Evolutionary conservation across 2,329 filamentous ascomycete genomes (phyloP).

Genomic region (Sclerotinia sclerotiorum): DNA sequence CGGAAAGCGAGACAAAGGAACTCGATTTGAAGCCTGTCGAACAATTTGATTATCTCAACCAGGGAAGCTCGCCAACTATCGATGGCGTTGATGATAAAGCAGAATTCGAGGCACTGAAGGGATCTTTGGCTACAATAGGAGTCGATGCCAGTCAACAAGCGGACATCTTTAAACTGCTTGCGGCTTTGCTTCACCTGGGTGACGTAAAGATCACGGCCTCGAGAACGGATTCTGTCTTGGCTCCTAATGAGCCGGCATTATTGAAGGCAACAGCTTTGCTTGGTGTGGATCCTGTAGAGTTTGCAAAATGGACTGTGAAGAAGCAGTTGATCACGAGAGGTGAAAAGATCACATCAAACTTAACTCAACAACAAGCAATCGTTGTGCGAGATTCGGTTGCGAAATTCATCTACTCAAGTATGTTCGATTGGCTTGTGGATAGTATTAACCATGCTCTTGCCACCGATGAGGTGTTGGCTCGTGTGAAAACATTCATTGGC

Average conservation of each 20-base stretch:
- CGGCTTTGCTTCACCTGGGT: constrained; percentile 87
- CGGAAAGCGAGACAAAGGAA: constrained; percentile 77
- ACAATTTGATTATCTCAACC: constrained; percentile 94
- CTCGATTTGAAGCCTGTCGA: constrained; percentile 79
- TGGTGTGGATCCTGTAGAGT: constrained; percentile 81
- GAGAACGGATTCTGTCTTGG: constrained; percentile 80
- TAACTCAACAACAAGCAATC: constrained; percentile 88
- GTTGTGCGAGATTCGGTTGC: constrained; percentile 97
- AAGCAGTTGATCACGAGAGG: constrained; percentile 95
- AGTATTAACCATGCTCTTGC: constrained; percentile 90
- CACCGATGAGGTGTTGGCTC: constrained; percentile 78
- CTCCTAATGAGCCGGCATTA: constrained; percentile 77
- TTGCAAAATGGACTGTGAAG: constrained; percentile 98
- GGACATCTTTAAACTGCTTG: constrained; percentile 86
- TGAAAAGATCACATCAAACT: constrained; percentile 95
- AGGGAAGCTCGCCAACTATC: constrained; percentile 86
- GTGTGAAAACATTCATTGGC: constrained; percentile 89
- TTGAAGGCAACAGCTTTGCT: constrained; percentile 79
- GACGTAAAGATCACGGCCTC: constrained; percentile 95
- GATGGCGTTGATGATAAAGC: constrained; percentile 94
- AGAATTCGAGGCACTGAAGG: constrained; percentile 85
- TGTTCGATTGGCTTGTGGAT: constrained; percentile 99
- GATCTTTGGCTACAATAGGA: constrained; percentile 84
- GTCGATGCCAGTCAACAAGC: constrained; percentile 71
- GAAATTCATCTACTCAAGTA: constrained; percentile 96